Percentiles rank a stretch among this genome's conserved stretches.
Conservation (phyloP, 176 grass and related monocot species). For the Musa itinerans region DNA sequence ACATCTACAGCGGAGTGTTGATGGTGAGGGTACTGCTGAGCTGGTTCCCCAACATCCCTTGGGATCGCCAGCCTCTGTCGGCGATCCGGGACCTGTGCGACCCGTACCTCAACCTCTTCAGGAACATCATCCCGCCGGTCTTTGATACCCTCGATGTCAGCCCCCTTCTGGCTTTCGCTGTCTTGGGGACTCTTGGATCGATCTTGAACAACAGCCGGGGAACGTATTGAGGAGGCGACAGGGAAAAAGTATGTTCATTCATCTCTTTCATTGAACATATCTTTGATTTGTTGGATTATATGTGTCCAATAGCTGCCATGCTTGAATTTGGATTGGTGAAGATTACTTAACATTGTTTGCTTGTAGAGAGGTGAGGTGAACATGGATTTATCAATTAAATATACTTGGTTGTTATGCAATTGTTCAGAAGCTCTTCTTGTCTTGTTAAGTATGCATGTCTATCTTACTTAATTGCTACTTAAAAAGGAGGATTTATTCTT, state of each 20-base stretch:
- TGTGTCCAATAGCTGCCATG: neutral
- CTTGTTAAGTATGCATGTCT: too few relatives aligned
- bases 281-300: neutral
- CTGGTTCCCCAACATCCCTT: constrained; percentile 96
- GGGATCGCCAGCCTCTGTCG: constrained; percentile 89
- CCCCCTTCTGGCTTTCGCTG: constrained; percentile 80
- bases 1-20: constrained; percentile 79
- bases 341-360: too few relatives aligned
- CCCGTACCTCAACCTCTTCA: constrained; percentile 79
- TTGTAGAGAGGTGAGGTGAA: too few relatives aligned
- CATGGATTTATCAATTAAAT: too few relatives aligned
- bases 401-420: too few relatives aligned
- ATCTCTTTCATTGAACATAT: neutral
- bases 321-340: neutral
- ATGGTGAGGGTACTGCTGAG: constrained; percentile 80
- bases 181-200: constrained; percentile 69
- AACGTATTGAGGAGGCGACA: constrained; percentile 29
- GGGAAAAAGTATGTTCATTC: neutral
- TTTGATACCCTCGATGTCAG: constrained; percentile 91
- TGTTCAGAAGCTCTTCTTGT: too few relatives aligned
- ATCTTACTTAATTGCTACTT: too few relatives aligned
- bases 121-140: constrained; percentile 80
- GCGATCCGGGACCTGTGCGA: constrained; percentile 80
- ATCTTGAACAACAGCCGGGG: constrained; percentile 71
- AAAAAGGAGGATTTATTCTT: too few relatives aligned